Evolutionary conservation across 2,329 filamentous ascomycete genomes (phyloP).

Genomic region (Trichoderma lentiforme): DNA sequence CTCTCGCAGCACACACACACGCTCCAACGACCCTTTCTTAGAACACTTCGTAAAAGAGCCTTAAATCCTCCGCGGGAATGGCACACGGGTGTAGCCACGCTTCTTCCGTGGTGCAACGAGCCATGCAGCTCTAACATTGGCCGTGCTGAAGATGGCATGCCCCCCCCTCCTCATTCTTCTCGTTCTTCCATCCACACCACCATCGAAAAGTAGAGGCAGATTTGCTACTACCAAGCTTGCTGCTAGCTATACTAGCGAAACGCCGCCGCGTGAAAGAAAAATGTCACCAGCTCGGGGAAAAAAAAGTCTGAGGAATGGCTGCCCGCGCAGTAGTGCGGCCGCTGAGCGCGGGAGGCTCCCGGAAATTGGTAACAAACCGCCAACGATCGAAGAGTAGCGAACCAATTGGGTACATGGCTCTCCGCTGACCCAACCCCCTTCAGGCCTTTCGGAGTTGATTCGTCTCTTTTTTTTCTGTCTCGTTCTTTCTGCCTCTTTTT

Average conservation of each 20-base stretch:
- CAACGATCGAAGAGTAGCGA: background rate
- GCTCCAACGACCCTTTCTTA: background rate
- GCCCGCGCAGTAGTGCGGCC: conserved; percentile 7
- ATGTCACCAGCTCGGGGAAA: background rate
- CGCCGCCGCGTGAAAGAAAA: background rate
- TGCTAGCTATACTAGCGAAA: background rate
- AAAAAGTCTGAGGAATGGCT: background rate
- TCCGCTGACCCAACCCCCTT: background rate
- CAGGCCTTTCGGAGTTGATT: background rate
- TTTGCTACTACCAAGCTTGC: background rate
- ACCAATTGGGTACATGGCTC: background rate
- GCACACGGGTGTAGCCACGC: conserved; percentile 13
- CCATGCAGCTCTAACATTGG: background rate
- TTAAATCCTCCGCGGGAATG: conserved; percentile 13
- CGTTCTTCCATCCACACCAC: background rate
- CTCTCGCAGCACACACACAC: background rate
- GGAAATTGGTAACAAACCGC: background rate
- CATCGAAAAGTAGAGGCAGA: background rate
- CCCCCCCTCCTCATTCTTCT: background rate
- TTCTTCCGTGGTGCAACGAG: background rate
- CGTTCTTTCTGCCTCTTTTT: background rate
- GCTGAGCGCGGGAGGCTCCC: conserved; percentile 10
- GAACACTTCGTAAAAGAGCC: background rate
- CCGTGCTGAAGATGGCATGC: background rate
- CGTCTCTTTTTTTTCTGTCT: background rate